These are phyloP conservation scores for Physaria fendleri DNA, from an alignment of 345 rosid genomes.

Conservation along the genomic window DNA sequence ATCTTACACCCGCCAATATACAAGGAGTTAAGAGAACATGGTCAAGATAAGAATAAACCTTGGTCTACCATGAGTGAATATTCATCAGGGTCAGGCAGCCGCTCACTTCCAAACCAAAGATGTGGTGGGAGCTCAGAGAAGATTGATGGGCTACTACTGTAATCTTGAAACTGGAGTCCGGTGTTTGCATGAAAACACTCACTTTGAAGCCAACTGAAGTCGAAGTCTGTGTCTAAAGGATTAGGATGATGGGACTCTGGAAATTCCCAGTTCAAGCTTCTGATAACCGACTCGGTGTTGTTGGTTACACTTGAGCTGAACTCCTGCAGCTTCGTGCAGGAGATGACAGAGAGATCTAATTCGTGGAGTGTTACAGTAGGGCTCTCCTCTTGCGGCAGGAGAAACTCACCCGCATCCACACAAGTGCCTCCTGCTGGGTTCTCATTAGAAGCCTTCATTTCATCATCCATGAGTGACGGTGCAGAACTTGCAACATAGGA, in stretches of 20 bases:
- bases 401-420: conserved; percentile 21
- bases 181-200: conserved; percentile 43
- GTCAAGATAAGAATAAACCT: conserved; percentile 62
- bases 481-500: conserved; percentile 20
- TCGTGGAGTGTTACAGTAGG: conserved; percentile 18
- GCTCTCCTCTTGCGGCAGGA: conserved; percentile 30
- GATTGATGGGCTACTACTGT: conserved; percentile 21
- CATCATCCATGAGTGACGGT: conserved; percentile 25
- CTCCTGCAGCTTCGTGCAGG: conserved; percentile 34
- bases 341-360: conserved; percentile 22
- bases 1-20: conserved; percentile 28
- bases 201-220: conserved; percentile 43
- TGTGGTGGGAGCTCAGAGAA: conserved; percentile 45
- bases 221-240: conserved; percentile 38
- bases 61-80: conserved; percentile 44
- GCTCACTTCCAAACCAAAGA: conserved; percentile 57
- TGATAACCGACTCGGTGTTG: conserved; percentile 33
- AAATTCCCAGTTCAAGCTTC: conserved; percentile 36
- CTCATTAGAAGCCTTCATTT: conserved; percentile 36
- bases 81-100: conserved; percentile 51
- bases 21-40: conserved; percentile 25
- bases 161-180: conserved; percentile 44
- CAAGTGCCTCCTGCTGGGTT: conserved; percentile 30
- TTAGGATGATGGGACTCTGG: conserved; percentile 29
- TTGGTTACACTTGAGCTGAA: conserved; percentile 32